A percentile compares a stretch with the other conserved stretches of the same genome.
These are phyloP conservation scores for Debaryomyces tyrocola DNA, from an alignment of 805 yeast genomes.

Conservation along the genomic window DNA sequence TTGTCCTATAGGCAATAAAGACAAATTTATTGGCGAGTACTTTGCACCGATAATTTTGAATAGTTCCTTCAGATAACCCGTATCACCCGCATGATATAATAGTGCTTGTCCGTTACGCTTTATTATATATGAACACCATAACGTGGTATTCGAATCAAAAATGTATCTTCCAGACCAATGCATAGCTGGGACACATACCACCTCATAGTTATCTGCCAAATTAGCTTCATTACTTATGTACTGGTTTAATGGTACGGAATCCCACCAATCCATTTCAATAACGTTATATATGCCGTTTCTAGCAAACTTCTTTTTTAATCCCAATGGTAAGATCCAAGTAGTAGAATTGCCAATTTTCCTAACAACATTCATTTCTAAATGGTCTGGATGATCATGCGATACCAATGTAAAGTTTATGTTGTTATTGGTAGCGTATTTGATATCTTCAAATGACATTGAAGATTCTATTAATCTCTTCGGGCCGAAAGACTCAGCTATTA, in stretches of 20 bases:
- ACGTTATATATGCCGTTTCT: constrained; percentile 59
- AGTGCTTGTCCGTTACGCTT: constrained; percentile 66
- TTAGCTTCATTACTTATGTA: constrained; percentile 37
- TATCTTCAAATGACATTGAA: constrained; percentile 63
- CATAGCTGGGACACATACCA: constrained; percentile 91
- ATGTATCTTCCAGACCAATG: constrained; percentile 93
- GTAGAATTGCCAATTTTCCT: constrained; percentile 52
- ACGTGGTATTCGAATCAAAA: constrained; percentile 73
- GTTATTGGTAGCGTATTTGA: constrained; percentile 49
- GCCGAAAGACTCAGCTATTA: constrained; percentile 65
- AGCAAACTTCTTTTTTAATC: constrained; percentile 61
- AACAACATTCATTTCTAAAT: constrained; percentile 68
- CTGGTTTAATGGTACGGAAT: constrained; percentile 37
- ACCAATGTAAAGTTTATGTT: constrained; percentile 72
- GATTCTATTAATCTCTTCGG: constrained; percentile 83
- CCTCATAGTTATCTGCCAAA: constrained; percentile 57
- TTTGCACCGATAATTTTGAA: constrained; percentile 64
- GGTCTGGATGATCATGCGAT: constrained; percentile 96
- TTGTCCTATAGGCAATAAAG: constrained; percentile 90
- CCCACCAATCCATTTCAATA: constrained; percentile 94
- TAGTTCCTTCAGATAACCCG: constrained; percentile 80
- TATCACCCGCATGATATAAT: constrained; percentile 91
- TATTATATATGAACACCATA: constrained; percentile 88
- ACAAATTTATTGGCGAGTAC: constrained; percentile 58
- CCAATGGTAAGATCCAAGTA: constrained; percentile 86